Base-by-base conservation (phyloP, 768 basidiomycete genomes). In the Boletellus sp. region DNA sequence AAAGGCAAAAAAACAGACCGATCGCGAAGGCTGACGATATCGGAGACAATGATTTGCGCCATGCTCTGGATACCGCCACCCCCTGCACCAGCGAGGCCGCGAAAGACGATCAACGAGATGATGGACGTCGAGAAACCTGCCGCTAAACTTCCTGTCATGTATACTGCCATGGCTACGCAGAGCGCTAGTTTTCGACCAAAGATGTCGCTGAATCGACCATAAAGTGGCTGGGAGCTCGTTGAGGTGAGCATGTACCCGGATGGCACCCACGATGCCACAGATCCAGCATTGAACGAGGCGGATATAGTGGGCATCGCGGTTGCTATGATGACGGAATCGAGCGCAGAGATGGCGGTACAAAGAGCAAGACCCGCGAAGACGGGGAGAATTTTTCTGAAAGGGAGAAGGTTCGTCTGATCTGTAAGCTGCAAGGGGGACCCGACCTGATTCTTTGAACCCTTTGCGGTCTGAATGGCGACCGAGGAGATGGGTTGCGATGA, bases 341-440 rank as follows among this genome's bases (percentile, higher is more conserved):
- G 68, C 0, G 80, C 70, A 6, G 83, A 78, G 40, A 84, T 79
- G 39, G 83, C 72, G 11, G 82, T 75, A 40, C 84, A 86, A 1
- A 81, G 67, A 0, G 80, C 72, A 12, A 88, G 72, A 6, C 85
- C 79, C 1, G 74, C 60, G 58, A 87, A 85, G 6, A 87, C 78
- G 11, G 78, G 69, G 4, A 88, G 64, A 37, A 88, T 72, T 63
- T 83, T 81, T 49, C 71, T 76, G 62, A 80, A 77, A 0, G 86
- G 86, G 5, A 88, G 73, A 12, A 87, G 74, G 59, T 90, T 88
- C 4, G 86, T 88, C 65, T 90, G 86, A 70, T 90, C 87, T 11
- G 84, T 84, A 43, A 86, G 64, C 15, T 56, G 47, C 36, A 63
- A 17, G 3, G 49, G 42, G 22, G 22, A 33, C 17, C 36, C 48